These are phyloP conservation scores for Globisporangium abappressorium DNA, from an alignment of 352 stramenopile genomes.

Conservation along the genomic window DNA sequence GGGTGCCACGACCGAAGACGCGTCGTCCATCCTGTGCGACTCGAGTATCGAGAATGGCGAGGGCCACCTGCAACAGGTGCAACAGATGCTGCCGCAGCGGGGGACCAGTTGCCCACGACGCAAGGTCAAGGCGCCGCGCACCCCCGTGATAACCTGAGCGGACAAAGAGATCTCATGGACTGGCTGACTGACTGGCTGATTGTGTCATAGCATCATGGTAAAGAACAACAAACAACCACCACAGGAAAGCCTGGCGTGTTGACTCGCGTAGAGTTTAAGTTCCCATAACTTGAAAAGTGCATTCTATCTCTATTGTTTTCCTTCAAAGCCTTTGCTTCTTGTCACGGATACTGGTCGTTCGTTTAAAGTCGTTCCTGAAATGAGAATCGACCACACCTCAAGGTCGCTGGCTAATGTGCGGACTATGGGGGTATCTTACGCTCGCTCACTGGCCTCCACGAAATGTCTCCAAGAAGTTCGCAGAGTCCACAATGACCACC, in stretches of 20 bases:
- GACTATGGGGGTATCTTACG: too few species aligned
- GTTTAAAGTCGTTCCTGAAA: too few species aligned
- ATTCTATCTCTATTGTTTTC: neutral
- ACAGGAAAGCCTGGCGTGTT: neutral
- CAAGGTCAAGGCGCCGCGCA: conserved; percentile 12
- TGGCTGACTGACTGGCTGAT: neutral
- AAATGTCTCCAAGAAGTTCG: too few species aligned
- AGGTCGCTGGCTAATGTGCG: too few species aligned
- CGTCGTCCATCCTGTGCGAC: neutral
- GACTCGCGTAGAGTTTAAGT: neutral
- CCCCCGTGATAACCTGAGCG: neutral
- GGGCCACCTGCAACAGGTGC: neutral
- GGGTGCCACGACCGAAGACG: neutral
- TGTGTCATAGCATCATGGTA: neutral
- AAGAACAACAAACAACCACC: neutral
- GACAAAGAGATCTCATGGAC: neutral
- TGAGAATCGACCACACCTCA: too few species aligned
- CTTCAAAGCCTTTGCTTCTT: too few species aligned
- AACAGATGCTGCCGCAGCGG: neutral
- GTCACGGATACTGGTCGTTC: too few species aligned
- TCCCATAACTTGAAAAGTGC: neutral
- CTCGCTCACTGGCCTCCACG: too few species aligned
- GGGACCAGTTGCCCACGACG: neutral
- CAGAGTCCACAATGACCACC: too few species aligned
- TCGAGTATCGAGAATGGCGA: neutral